phyloP scores from a whole-genome alignment of 305 asterid genomes.

The Fraxinus latifolia region DNA sequence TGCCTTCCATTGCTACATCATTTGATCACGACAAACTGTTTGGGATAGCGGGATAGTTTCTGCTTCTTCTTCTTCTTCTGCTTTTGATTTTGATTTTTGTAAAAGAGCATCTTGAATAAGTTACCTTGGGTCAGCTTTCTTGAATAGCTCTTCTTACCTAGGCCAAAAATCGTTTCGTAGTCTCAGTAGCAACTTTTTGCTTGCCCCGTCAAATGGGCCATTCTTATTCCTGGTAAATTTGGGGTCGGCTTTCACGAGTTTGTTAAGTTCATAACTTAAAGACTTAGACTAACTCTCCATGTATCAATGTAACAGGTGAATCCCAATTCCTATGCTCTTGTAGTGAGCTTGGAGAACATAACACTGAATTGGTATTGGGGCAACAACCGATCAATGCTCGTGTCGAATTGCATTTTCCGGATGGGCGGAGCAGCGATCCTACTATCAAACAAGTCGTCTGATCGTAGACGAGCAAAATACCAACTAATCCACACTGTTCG shows the following conservation, averaged over 20 bases:
- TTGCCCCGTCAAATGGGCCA: background rate
- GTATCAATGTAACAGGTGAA: conserved; percentile 33
- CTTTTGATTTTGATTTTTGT: background rate
- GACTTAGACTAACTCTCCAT: background rate
- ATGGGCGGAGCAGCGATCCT: conserved; percentile 51
- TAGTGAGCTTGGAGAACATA: conserved; percentile 53
- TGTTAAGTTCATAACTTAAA: background rate
- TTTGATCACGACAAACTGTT: background rate
- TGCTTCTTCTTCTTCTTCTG: background rate
- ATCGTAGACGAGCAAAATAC: conserved; percentile 36
- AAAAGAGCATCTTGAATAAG: background rate
- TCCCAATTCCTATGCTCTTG: conserved; percentile 51
- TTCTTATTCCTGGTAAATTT: background rate
- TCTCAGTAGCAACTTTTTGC: background rate
- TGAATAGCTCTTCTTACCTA: background rate
- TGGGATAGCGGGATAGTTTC: background rate
- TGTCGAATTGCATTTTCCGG: conserved; percentile 50
- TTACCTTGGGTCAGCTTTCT: background rate
- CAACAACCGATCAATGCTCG: conserved; percentile 42
- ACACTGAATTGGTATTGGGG: conserved; percentile 51
- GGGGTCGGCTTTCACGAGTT: background rate
- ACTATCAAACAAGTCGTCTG: conserved; percentile 36
- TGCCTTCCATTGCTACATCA: background rate
- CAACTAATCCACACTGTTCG: conserved; percentile 44
- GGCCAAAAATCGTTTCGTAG: background rate